Conservation (phyloP, 208 protist genomes). For the Trypanosoma lewisi region DNA sequence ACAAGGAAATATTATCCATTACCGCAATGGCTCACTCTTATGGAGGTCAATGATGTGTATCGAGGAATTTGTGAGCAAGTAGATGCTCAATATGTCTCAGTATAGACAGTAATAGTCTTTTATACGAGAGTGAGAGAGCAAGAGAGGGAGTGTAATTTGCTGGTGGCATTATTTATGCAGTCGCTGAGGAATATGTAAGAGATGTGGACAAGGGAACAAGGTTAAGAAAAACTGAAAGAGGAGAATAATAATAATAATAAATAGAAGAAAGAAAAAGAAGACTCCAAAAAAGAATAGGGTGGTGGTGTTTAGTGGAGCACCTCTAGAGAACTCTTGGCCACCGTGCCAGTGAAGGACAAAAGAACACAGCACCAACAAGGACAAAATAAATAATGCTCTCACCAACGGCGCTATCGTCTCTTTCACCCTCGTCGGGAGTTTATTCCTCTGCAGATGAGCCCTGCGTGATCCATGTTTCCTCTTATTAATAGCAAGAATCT, state of each 20-base stretch:
- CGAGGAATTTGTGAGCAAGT: conserved; percentile 52
- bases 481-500: conserved; percentile 89
- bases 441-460: conserved; percentile 76
- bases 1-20: too few relatives aligned
- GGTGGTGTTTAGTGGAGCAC: not conserved
- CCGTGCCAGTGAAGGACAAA: not conserved
- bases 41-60: conserved; percentile 39
- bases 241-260: not conserved
- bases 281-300: not conserved
- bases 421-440: conserved; percentile 67
- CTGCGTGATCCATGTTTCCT: conserved; percentile 81
- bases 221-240: not conserved
- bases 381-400: conserved; percentile 29
- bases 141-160: not conserved
- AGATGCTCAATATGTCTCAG: conserved; percentile 31
- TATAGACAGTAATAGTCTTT: conserved; percentile 19
- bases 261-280: not conserved
- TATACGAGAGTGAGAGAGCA: not conserved
- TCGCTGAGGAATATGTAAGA: not conserved
- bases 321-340: not conserved
- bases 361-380: not conserved
- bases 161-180: not conserved
- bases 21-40: too few relatives aligned
- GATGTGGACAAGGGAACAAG: not conserved
- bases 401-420: conserved; percentile 52